Evolutionary conservation across 257 asterid genomes (phyloP).

Genomic region (Nicotiana undulata): DNA sequence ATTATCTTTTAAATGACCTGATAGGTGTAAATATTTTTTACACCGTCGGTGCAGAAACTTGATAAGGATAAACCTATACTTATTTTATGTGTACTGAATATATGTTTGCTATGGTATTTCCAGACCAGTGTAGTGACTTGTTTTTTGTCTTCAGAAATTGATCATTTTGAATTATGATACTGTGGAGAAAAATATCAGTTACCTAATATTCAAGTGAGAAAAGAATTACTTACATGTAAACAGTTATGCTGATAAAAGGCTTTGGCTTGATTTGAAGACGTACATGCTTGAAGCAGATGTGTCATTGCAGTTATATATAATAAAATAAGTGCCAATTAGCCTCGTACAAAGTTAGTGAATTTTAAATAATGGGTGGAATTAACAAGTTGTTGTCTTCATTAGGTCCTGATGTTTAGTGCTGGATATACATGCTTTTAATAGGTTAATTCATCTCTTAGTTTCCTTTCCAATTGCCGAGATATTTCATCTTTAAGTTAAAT

Average conservation of each 20-base stretch:
- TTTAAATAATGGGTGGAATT: neutral
- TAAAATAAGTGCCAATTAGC: neutral
- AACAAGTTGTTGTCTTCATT: neutral
- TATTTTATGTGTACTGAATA: neutral
- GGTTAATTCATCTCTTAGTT: neutral
- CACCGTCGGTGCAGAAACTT: too few relatives aligned
- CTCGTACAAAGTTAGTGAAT: neutral
- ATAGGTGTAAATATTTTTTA: too few relatives aligned
- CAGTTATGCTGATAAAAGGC: neutral
- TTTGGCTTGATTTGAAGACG: neutral
- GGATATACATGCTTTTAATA: neutral
- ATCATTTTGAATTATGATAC: conserved; percentile 2
- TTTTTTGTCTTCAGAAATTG: neutral
- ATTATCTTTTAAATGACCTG: neutral
- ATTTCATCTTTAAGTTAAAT: neutral
- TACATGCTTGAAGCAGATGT: neutral
- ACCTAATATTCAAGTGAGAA: neutral
- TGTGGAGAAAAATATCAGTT: neutral
- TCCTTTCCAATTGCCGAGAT: neutral
- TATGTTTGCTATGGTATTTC: neutral
- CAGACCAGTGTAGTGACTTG: neutral
- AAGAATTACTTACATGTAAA: neutral
- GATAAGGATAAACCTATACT: neutral
- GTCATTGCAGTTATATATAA: neutral
- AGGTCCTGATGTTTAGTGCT: neutral